Evolutionary conservation across 2,329 filamentous ascomycete species (phyloP).

Genomic region (Corinectria fuckeliana): DNA sequence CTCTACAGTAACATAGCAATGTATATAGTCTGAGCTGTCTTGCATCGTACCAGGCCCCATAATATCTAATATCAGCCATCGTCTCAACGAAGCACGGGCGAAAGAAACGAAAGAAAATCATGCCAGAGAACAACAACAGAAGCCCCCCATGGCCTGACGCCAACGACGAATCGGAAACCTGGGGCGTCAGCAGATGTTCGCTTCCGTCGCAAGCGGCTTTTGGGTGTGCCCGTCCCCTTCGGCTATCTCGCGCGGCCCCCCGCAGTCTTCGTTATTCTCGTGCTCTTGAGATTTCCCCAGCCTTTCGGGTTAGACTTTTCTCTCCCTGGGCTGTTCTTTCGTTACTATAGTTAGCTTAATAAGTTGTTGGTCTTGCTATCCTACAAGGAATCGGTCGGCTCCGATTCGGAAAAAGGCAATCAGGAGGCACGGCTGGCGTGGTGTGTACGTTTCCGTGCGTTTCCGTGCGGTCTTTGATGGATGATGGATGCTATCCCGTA

Average conservation of each 20-base stretch:
- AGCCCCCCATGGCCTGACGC: slow-evolving; percentile 13
- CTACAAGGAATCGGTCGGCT: no score
- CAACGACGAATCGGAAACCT: slow-evolving; percentile 18
- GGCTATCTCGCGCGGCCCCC: slow-evolving; percentile 11
- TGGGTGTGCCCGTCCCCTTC: neutral
- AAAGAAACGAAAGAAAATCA: slow-evolving; percentile 7
- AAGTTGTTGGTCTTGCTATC: no score
- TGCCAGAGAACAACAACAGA: slow-evolving; percentile 11
- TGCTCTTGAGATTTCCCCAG: neutral
- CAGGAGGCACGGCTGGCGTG: neutral
- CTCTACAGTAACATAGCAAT: no score
- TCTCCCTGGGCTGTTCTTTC: neutral
- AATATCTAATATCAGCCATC: neutral
- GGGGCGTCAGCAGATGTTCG: slow-evolving; percentile 21
- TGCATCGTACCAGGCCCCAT: slow-evolving; percentile 18
- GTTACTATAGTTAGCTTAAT: neutral
- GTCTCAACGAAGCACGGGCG: neutral
- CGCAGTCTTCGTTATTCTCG: neutral
- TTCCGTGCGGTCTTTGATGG: no score
- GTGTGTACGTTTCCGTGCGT: no score
- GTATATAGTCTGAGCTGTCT: slow-evolving; percentile 14
- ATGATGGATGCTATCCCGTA: no score
- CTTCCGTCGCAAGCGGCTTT: no score
- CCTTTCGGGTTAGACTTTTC: neutral
- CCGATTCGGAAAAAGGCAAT: neutral